phyloP scores from a whole-genome alignment of 1,139 yeast genomes.

The Yamadazyma oceani region DNA sequence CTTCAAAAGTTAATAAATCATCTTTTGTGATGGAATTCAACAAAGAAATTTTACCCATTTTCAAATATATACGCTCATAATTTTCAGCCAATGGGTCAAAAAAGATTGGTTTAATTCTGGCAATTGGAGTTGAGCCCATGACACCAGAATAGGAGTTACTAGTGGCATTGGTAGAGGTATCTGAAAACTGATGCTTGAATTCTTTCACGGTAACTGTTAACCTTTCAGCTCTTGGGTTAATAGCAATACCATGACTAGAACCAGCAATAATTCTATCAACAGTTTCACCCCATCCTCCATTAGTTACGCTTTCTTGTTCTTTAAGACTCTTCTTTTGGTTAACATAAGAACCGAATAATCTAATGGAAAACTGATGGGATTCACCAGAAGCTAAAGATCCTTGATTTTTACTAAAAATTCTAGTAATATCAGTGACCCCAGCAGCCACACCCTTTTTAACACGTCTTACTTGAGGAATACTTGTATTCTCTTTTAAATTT shows the following conservation, averaged over 20 bases:
- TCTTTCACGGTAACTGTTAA: conserved; percentile 74
- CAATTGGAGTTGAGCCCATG: conserved; percentile 48
- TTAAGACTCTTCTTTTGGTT: conserved; percentile 30
- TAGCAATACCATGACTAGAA: conserved; percentile 74
- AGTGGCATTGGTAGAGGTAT: conserved; percentile 30
- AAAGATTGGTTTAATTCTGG: conserved; percentile 60
- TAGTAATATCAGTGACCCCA: conserved; percentile 83
- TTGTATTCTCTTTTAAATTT: conserved; percentile 23
- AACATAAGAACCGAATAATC: conserved; percentile 69
- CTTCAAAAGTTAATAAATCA: conserved; percentile 49
- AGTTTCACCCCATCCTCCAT: conserved; percentile 89
- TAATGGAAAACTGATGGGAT: conserved; percentile 69
- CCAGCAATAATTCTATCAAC: conserved; percentile 79
- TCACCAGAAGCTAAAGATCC: conserved; percentile 62
- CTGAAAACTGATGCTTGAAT: conserved; percentile 54
- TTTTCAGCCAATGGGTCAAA: conserved; percentile 63
- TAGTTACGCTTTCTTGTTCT: conserved; percentile 30
- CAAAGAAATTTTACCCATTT: conserved; percentile 50
- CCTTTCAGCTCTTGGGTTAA: conserved; percentile 78
- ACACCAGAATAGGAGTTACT: conserved; percentile 33
- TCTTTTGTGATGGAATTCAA: conserved; percentile 32
- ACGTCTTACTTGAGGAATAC: conserved; percentile 32
- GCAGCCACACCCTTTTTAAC: conserved; percentile 84
- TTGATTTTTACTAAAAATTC: conserved; percentile 67
- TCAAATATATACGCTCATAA: conserved; percentile 60